These are phyloP conservation scores for Termitomyces titanicus DNA, from an alignment of 768 basidiomycete species.

Conservation along the genomic window DNA sequence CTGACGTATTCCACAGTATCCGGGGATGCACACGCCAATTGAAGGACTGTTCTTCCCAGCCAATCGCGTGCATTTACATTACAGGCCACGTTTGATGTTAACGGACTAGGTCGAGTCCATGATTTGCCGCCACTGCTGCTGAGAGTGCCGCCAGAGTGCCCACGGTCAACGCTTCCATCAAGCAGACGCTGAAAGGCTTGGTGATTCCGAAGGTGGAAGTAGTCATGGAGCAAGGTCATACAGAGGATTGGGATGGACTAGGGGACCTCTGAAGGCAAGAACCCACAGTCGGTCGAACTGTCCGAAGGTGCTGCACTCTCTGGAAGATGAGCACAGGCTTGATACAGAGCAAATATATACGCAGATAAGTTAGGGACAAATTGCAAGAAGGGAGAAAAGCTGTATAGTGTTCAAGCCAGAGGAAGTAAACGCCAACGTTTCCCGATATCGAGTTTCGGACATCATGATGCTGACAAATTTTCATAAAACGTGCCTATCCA, in stretches of 20 bases:
- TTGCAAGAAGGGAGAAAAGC: not conserved
- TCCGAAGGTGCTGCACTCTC: conserved; percentile 22
- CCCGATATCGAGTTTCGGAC: not conserved
- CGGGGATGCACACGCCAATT: conserved; percentile 68
- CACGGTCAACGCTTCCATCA: conserved; percentile 42
- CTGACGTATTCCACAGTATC: conserved; percentile 77
- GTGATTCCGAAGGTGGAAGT: conserved; percentile 67
- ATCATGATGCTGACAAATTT: conserved; percentile 13
- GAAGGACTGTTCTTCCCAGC: conserved; percentile 75
- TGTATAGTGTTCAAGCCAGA: no score
- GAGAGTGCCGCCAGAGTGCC: conserved; percentile 25
- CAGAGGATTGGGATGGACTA: conserved; percentile 36
- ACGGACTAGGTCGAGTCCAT: conserved; percentile 46
- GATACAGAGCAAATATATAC: not conserved
- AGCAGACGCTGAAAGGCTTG: conserved; percentile 76
- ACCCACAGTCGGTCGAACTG: conserved; percentile 25
- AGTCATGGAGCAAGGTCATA: conserved; percentile 81
- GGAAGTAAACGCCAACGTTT: conserved; percentile 4
- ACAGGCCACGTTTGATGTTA: conserved; percentile 28
- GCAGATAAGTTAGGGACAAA: conserved; percentile 9
- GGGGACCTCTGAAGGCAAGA: conserved; percentile 33
- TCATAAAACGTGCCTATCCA: conserved; percentile 4
- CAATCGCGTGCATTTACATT: conserved; percentile 72
- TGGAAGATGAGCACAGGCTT: conserved; percentile 19
- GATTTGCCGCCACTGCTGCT: conserved; percentile 55